Evolutionary conservation across 2,329 filamentous ascomycete genomes (phyloP).

Genomic region (Fusarium cicatricum): DNA sequence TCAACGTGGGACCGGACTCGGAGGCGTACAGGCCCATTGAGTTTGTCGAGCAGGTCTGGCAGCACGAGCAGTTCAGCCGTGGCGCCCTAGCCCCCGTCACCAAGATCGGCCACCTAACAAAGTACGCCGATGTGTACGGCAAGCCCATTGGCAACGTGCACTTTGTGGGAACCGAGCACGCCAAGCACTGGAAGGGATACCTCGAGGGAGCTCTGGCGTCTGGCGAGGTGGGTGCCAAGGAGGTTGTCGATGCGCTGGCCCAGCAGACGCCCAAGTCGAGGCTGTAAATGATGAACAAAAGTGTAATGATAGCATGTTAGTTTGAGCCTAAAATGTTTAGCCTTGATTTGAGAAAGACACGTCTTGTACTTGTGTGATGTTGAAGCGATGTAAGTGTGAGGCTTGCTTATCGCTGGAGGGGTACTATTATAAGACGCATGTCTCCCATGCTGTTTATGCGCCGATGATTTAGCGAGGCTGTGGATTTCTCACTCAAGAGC

Average conservation of each 20-base stretch:
- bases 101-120: conserved; percentile 42
- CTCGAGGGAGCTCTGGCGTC: conserved; percentile 59
- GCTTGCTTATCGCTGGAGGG: too few species aligned
- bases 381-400: too few species aligned
- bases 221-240: conserved; percentile 53
- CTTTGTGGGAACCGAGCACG: conserved; percentile 60
- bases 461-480: too few species aligned
- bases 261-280: neutral
- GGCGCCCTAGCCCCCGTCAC: conserved; percentile 48
- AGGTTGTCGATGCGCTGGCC: conserved; percentile 46
- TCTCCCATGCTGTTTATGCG: too few species aligned
- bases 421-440: too few species aligned
- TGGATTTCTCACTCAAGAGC: too few species aligned
- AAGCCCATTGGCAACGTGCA: conserved; percentile 52
- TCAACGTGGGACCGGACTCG: conserved; percentile 27
- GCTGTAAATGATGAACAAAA: conserved; percentile 9
- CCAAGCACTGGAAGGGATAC: conserved; percentile 59
- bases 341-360: neutral
- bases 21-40: conserved; percentile 39
- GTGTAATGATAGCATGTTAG: neutral
- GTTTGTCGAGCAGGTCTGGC: conserved; percentile 47
- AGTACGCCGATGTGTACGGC: conserved; percentile 42
- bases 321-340: neutral
- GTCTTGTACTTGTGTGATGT: too few species aligned
- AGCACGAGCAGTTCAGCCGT: conserved; percentile 45